Percentiles rank a stretch among this genome's conserved stretches.
phyloP scores from a whole-genome alignment of 495 filamentous ascomycete genomes.

The Aspergillus leporis region DNA sequence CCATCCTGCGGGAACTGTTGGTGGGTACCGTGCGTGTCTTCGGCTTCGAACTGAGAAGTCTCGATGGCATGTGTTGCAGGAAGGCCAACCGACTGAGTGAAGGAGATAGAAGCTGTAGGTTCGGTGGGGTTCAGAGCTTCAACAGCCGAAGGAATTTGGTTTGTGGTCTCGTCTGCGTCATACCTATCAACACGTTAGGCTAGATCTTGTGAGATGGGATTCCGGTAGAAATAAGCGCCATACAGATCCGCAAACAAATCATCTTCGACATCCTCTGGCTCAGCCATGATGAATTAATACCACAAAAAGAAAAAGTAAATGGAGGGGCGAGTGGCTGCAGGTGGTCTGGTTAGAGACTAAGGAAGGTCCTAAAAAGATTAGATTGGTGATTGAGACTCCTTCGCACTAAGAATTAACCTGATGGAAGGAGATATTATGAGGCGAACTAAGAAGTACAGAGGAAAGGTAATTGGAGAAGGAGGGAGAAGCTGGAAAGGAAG shows the following conservation, averaged over 20 bases:
- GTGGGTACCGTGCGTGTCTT: constrained; percentile 30
- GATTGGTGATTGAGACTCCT: not conserved
- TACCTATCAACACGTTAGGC: constrained; percentile 58
- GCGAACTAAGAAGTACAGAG: not conserved
- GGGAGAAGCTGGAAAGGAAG: constrained; percentile 9
- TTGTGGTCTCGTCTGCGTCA: constrained; percentile 73
- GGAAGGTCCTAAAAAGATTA: not conserved
- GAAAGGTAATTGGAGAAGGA: constrained; percentile 3
- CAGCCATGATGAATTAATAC: constrained; percentile 60
- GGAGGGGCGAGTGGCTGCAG: not conserved
- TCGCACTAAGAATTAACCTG: not conserved
- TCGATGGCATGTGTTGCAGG: constrained; percentile 30
- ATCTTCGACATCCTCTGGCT: constrained; percentile 89
- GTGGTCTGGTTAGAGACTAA: not conserved
- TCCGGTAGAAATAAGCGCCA: constrained; percentile 26
- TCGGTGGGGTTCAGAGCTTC: constrained; percentile 34
- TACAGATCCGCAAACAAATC: constrained; percentile 99
- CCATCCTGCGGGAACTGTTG: constrained; percentile 49
- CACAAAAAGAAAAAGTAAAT: not conserved
- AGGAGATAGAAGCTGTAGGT: constrained; percentile 20
- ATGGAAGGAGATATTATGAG: constrained; percentile 2
- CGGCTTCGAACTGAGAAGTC: constrained; percentile 44
- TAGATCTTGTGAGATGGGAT: constrained; percentile 1
- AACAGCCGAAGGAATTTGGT: constrained; percentile 38
- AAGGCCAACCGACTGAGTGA: constrained; percentile 24